Conservation (phyloP, 768 basidiomycete genomes). For the Grammothele lineata region DNA sequence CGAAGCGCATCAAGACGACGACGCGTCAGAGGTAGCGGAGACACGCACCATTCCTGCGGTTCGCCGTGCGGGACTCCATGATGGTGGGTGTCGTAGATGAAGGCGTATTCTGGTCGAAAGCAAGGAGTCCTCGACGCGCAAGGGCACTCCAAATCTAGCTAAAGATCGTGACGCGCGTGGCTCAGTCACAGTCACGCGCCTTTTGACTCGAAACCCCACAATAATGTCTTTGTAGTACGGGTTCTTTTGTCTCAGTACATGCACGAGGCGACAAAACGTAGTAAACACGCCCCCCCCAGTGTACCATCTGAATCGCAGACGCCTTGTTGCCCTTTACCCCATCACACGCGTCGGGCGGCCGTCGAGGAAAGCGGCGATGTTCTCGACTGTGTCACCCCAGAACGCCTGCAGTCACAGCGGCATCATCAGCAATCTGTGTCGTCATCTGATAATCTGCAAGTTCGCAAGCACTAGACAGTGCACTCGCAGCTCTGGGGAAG, state of each 20-base stretch:
- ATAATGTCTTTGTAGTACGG: conserved; percentile 3
- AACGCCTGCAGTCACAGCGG: conserved; percentile 33
- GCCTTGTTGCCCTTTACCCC: conserved; percentile 4
- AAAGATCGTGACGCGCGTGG: conserved; percentile 20
- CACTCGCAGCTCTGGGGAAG: no score
- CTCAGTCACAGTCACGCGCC: conserved; percentile 18
- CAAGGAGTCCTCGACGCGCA: conserved; percentile 19
- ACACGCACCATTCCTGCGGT: conserved; percentile 64
- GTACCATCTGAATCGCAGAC: background rate
- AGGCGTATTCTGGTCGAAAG: conserved; percentile 15
- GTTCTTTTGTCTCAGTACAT: no score
- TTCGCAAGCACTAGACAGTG: background rate
- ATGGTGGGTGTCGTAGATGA: conserved; percentile 18
- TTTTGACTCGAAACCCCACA: conserved; percentile 8
- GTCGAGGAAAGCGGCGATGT: conserved; percentile 51
- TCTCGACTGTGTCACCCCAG: conserved; percentile 52
- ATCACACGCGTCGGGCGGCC: conserved; percentile 32
- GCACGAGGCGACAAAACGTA: no score
- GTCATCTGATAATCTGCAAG: background rate
- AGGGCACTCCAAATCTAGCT: conserved; percentile 14
- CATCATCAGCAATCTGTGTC: background rate
- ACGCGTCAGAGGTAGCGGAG: conserved; percentile 1
- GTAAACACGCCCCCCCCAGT: no score
- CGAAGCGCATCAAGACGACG: background rate
- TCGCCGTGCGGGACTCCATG: conserved; percentile 62